These are phyloP conservation scores for Boeremia lycopersici DNA, from an alignment of 2,329 filamentous ascomycete genomes.

Conservation along the genomic window DNA sequence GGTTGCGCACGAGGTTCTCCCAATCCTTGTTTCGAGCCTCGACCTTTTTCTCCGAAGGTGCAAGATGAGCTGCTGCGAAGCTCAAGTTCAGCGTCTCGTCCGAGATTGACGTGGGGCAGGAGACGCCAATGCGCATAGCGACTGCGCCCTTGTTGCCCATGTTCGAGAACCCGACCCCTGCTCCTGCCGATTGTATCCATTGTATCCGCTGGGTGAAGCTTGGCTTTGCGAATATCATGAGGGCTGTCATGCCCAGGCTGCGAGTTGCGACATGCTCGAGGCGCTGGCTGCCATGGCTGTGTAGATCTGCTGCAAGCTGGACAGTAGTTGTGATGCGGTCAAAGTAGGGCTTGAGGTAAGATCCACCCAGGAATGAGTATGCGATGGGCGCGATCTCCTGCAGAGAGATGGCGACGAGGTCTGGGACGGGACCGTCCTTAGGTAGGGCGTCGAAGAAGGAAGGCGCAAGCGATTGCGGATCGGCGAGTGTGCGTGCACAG, in stretches of 20 bases:
- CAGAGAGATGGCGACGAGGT: constrained; percentile 71
- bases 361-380: constrained; percentile 83
- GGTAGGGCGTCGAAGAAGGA: constrained; percentile 62
- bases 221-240: constrained; percentile 81
- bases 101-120: constrained; percentile 40
- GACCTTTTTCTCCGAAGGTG: constrained; percentile 82
- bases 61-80: constrained; percentile 86
- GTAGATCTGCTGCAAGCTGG: constrained; percentile 66
- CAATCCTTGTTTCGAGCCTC: constrained; percentile 84
- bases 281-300: constrained; percentile 48
- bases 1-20: constrained; percentile 77
- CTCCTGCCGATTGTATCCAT: constrained; percentile 75
- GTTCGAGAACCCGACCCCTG: constrained; percentile 82
- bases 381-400: constrained; percentile 89
- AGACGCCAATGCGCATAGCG: constrained; percentile 72
- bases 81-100: constrained; percentile 68
- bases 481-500: constrained; percentile 74
- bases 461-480: constrained; percentile 71
- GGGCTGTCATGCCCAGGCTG: constrained; percentile 86
- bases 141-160: constrained; percentile 98
- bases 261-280: constrained; percentile 74
- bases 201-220: constrained; percentile 62
- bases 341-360: constrained; percentile 78
- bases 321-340: constrained; percentile 73
- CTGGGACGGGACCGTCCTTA: constrained; percentile 61